Conservation (phyloP, 2,329 filamentous ascomycete species). For the Chrysoporthe cubensis region DNA sequence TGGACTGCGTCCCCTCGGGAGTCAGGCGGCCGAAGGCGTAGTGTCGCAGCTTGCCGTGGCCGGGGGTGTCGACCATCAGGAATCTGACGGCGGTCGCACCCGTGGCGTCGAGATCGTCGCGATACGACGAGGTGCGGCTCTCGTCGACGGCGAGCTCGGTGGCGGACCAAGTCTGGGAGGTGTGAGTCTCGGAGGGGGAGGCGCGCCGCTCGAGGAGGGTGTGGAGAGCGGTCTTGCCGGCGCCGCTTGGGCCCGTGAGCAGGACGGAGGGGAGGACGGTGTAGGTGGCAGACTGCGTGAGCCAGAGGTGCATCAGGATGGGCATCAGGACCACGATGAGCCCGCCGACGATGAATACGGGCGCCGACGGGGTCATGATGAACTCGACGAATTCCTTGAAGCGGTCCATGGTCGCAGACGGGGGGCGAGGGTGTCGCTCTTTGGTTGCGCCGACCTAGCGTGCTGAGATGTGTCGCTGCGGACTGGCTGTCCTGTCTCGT, state of each 20-base stretch:
- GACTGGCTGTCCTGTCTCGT: not conserved
- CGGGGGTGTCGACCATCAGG: constrained; percentile 84
- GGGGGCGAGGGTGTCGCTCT: not conserved
- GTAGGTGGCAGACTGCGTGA: constrained; percentile 70
- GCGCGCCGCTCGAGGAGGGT: constrained; percentile 69
- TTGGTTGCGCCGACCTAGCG: not conserved
- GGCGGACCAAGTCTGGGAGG: constrained; percentile 53
- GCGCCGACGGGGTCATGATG: constrained; percentile 61
- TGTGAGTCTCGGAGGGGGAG: constrained; percentile 54
- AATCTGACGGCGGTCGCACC: constrained; percentile 68
- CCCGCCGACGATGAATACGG: constrained; percentile 69
- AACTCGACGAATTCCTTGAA: constrained; percentile 51
- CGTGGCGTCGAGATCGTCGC: constrained; percentile 58
- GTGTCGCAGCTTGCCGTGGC: constrained; percentile 89
- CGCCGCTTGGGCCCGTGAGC: constrained; percentile 77
- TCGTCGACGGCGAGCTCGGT: constrained; percentile 60
- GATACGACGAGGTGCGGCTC: constrained; percentile 51
- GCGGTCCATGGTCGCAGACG: constrained; percentile 40
- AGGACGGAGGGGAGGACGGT: constrained; percentile 76
- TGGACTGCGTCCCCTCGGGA: constrained; percentile 37
- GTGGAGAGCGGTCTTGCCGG: constrained; percentile 88
- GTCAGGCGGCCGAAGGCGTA: constrained; percentile 60
- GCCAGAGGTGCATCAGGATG: constrained; percentile 74
- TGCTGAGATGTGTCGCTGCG: constrained; percentile 1
- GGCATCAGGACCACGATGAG: constrained; percentile 75